Percentiles rank a stretch among this genome's conserved stretches.
These are phyloP conservation scores for Haplosporangium gracile DNA, from an alignment of 192 early-diverging fungal species.

Conservation along the genomic window DNA sequence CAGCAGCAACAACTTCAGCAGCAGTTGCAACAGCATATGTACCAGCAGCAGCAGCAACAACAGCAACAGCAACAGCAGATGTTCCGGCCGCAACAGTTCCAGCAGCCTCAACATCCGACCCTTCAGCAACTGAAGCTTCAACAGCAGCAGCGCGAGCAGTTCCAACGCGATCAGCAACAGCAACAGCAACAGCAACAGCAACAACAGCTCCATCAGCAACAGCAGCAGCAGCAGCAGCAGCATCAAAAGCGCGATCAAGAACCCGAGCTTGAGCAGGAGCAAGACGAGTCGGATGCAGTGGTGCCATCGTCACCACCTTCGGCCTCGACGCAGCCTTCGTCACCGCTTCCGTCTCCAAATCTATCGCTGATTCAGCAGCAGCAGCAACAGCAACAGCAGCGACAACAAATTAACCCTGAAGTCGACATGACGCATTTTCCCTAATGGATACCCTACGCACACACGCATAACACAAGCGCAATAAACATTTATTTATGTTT, in stretches of 20 bases:
- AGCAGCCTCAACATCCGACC: conserved; percentile 39
- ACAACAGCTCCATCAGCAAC: conserved; percentile 34
- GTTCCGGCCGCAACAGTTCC: conserved; percentile 28
- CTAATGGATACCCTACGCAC: conserved; percentile 3
- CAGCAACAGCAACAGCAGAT: conserved; percentile 24
- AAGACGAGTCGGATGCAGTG: background rate
- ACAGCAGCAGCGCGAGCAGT: conserved; percentile 18
- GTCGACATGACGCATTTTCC: conserved; percentile 12
- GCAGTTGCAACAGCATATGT: background rate
- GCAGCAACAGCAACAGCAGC: background rate
- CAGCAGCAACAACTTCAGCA: too few species aligned
- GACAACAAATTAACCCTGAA: background rate
- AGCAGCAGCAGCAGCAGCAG: conserved; percentile 14
- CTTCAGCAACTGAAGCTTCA: conserved; percentile 44
- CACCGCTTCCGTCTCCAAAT: background rate
- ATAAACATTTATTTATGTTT: background rate
- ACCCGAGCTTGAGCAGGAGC: background rate
- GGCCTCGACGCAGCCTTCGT: background rate
- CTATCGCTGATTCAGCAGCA: background rate
- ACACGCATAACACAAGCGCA: background rate
- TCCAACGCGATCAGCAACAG: conserved; percentile 26
- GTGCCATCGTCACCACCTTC: background rate
- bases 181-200: conserved; percentile 10
- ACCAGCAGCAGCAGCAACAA: conserved; percentile 13
- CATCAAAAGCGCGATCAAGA: background rate